phyloP scores from a whole-genome alignment of 1,284 basidiomycete species.

The Rhodotorula sp. region DNA sequence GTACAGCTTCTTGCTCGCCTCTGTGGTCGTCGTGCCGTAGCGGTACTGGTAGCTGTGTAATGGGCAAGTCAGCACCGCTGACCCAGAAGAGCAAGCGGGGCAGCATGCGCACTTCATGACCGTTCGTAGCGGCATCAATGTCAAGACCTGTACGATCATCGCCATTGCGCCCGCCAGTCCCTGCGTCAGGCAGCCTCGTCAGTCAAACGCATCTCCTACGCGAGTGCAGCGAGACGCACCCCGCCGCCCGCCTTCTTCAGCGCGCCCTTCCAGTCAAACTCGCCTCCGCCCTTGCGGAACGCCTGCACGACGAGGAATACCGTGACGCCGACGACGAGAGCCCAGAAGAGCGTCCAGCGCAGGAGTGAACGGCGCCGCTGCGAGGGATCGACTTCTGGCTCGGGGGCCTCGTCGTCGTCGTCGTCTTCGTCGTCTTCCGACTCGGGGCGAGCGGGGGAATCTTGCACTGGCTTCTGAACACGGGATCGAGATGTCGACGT shows the following conservation, averaged over 20 bases:
- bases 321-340: conserved; percentile 21
- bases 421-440: background rate
- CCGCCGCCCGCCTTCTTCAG: conserved; percentile 78
- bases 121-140: conserved; percentile 57
- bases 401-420: background rate
- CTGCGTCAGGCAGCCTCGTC: background rate
- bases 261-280: conserved; percentile 76
- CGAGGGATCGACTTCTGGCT: background rate
- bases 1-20: conserved; percentile 62
- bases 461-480: too few species aligned
- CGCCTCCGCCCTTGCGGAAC: conserved; percentile 35
- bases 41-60: conserved; percentile 49
- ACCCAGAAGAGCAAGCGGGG: background rate
- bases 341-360: conserved; percentile 38
- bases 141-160: conserved; percentile 82
- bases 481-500: too few species aligned
- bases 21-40: conserved; percentile 69
- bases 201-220: too few species aligned
- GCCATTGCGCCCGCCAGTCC: conserved; percentile 55
- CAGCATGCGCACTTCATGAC: conserved; percentile 75
- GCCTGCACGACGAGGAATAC: conserved; percentile 35
- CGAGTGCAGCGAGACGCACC: conserved; percentile 63
- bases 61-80: too few species aligned
- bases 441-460: background rate
- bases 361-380: conserved; percentile 1